Evolutionary conservation across 2,329 filamentous ascomycete species (phyloP), one percentile per base, ranked within the genome.

Genomic region (Fusarium beomiforme): DNA sequence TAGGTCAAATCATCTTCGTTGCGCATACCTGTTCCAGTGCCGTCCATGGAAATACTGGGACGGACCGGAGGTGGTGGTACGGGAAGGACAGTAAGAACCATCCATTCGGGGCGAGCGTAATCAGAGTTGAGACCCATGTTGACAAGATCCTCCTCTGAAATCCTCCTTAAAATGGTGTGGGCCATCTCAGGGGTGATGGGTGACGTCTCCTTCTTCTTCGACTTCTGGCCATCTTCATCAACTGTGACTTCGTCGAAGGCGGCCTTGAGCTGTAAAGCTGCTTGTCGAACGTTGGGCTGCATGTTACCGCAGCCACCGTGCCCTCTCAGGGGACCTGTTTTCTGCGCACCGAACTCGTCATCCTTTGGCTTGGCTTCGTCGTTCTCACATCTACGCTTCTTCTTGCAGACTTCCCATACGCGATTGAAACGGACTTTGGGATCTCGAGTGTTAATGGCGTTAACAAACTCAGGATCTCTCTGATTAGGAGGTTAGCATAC

Each of bases 1-100:
- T 98, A 99, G 0, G 96, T 99, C 88, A 99, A 88, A 86, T 99
- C 97, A 81, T 99, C 96, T 83, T 99, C 96, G 79, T 96, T 96
- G 70, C 96, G 92, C 86, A 95, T 91, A 70, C 96, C 96, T 73
- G 93, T 93, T 57, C 93, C 93, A 44, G 94, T 97, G 56, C 96
- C 95, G 78, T 98, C 97, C 85, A 98, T 95, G 24, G 95, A 97
- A 76, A 99, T 97, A 87, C 94, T 98, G 8, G 96, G 96, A 59
- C 96, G 92, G 39, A 99, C 97, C 6, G 96, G 95, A 50, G 96
- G 96, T 5, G 96, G 96, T 2, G 96, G 96, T 1, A 99, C 97
- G 8, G 96, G 95, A 49, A 99, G 87, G 53, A 98, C 95, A 1
- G 94, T 97, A 69, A 99, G 86, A 67, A 99, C 89, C 94, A 99